Base-by-base conservation (phyloP, 306 rosid species). In the Cucumis hystrix region DNA sequence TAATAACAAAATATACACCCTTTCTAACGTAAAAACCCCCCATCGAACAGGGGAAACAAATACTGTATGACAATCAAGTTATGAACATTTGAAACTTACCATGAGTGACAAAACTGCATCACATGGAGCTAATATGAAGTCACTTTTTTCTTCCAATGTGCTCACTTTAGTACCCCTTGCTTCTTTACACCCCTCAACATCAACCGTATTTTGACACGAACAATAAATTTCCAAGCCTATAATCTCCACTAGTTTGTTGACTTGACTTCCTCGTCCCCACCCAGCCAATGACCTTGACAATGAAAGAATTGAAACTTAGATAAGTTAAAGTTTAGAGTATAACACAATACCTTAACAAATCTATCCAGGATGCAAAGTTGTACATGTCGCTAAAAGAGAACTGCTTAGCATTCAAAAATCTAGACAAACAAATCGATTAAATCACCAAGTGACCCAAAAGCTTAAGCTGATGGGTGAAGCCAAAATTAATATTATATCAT, bases 181-280 rank as follows among this genome's bases (percentile, higher is more conserved):
- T 79, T 83, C 83, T 68, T 82, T 78, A 66, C 39, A 71, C 83
- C 77, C 77, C 58, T 85, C 85, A 83, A 85, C 13, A 78, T 76
- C 74, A 82, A 77, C 43, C 3, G 87, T 79, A 79, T 84, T 85
- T 55, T 77, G 83, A 81, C 86, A 82, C 70, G 87, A 79, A 82
- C 96, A 90, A 82, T 92, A 94, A 76, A 94, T 82, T 67, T 94
- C 98, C 83, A 92, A 84, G 75, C 92, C 96, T 54, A 77, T 82
- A 33, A 94, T 83, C 79, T 92, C 96, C 73, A 94, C 83, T 78
- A 76, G 69, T 87, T 91, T 94, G 78, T 89, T 87, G 69, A 83
- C 97, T 75, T 86, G 93, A 78, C 82, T 91, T 69, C 83, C 88
- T 80, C 85, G 82, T 55, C 67, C 85, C 87, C 84, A 82, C 79